Conservation (phyloP, 139 green algal species). For the Ettlia oleoabundans region DNA sequence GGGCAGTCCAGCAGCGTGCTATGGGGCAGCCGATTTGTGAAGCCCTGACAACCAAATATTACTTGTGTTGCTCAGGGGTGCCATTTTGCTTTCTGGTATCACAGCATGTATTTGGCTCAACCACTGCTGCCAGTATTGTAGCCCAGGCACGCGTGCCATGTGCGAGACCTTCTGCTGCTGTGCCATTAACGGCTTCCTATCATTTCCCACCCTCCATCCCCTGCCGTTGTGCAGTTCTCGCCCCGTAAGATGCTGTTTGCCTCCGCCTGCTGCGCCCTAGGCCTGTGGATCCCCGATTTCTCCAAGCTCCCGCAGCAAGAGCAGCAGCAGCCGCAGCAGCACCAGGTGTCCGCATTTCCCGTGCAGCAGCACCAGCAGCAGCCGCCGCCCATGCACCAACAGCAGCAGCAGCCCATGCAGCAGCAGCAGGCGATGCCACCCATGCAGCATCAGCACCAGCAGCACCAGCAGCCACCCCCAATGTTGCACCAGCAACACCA, state of each 20-base stretch:
- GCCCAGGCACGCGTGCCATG: not conserved
- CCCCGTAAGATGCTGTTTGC: slow-evolving; percentile 80
- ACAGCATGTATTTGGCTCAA: no score
- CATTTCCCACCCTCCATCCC: not conserved
- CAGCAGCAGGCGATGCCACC: not conserved
- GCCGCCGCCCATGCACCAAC: not conserved
- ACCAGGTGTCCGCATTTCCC: no score
- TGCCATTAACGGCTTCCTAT: not conserved
- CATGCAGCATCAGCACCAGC: not conserved
- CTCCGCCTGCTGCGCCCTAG: slow-evolving; percentile 73
- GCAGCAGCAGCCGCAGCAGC: slow-evolving; percentile 23
- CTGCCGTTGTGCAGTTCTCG: slow-evolving; percentile 55
- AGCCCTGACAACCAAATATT: no score
- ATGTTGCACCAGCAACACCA: no score
- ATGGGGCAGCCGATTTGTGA: no score
- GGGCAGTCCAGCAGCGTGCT: not conserved
- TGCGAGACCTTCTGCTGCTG: not conserved
- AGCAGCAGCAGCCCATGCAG: not conserved
- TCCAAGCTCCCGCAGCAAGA: slow-evolving; percentile 27
- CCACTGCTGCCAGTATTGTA: no score
- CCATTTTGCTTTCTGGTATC: no score
- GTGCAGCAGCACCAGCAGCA: slow-evolving; percentile 1
- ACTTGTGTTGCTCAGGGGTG: no score
- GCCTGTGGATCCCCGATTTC: slow-evolving; percentile 81
- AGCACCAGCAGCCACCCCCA: not conserved